phyloP scores from a whole-genome alignment of 2,329 filamentous ascomycete genomes.

The Fusarium albidum region DNA sequence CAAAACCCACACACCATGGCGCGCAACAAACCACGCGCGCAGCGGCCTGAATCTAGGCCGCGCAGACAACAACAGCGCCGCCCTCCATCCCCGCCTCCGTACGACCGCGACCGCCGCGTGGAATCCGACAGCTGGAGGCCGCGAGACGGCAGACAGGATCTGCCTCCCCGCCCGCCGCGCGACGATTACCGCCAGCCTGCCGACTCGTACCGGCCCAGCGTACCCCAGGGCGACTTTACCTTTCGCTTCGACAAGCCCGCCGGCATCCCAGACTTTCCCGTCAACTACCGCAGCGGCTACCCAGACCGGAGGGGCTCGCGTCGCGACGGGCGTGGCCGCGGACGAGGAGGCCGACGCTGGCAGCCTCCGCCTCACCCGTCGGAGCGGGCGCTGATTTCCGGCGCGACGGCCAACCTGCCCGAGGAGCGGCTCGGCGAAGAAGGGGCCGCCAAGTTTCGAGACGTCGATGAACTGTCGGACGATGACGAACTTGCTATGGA shows the following conservation, averaged over 20 bases:
- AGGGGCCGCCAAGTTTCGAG: constrained; percentile 59
- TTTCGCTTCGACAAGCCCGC: constrained; percentile 63
- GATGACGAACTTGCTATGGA: constrained; percentile 72
- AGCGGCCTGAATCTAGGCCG: constrained; percentile 21
- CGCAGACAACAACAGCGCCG: constrained; percentile 27
- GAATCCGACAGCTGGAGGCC: constrained; percentile 45
- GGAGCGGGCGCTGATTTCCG: constrained; percentile 59
- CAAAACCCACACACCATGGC: constrained; percentile 16
- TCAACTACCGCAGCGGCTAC: constrained; percentile 21
- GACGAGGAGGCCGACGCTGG: constrained; percentile 45
- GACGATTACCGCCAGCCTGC: constrained; percentile 31
- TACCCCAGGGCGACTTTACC: constrained; percentile 61
- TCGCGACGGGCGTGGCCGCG: constrained; percentile 37
- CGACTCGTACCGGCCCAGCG: constrained; percentile 43
- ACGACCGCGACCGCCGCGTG: constrained; percentile 25
- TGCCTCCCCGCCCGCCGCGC: constrained; percentile 28
- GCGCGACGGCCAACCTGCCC: constrained; percentile 50
- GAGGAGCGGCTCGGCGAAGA: constrained; percentile 58
- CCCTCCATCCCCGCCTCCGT: constrained; percentile 22
- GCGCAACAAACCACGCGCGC: constrained; percentile 25
- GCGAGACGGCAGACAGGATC: constrained; percentile 33
- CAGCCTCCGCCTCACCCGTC: constrained; percentile 52
- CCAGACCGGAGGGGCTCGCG: constrained; percentile 33
- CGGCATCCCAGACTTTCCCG: constrained; percentile 51
- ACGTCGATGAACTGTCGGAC: constrained; percentile 67